These are phyloP conservation scores for Coniochaeta sp. DNA, from an alignment of 2,329 filamentous ascomycete genomes.

Conservation along the genomic window DNA sequence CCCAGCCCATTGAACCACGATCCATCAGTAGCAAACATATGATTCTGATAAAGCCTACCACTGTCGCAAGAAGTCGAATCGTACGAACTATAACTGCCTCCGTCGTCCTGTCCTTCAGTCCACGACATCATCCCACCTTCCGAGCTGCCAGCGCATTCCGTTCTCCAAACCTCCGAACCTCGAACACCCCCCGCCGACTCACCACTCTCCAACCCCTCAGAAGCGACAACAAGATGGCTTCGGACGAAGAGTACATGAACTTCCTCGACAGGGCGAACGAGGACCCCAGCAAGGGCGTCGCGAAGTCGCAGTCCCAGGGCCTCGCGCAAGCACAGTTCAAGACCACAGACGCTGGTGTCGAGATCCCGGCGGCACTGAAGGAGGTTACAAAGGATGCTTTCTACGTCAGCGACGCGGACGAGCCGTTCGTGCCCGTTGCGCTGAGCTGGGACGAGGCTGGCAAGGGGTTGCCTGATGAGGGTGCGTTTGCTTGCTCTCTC, in stretches of 20 bases:
- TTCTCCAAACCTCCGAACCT: neutral
- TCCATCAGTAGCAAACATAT: neutral
- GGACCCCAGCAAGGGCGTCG: constrained; percentile 58
- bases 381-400: constrained; percentile 46
- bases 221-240: no score
- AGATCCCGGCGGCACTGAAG: constrained; percentile 54
- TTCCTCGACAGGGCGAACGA: constrained; percentile 86
- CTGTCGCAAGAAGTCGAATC: neutral
- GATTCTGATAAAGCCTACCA: neutral
- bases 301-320: constrained; percentile 21
- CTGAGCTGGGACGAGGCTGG: constrained; percentile 51
- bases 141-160: neutral
- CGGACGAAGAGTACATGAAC: constrained; percentile 74
- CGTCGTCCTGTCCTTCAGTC: neutral
- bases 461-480: constrained; percentile 51
- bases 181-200: neutral
- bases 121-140: neutral
- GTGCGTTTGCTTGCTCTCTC: constrained; percentile 35
- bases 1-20: neutral
- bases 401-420: constrained; percentile 78
- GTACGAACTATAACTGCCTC: neutral
- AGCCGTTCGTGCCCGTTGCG: constrained; percentile 73
- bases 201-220: neutral
- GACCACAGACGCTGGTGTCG: constrained; percentile 42
- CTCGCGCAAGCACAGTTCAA: constrained; percentile 32